Base-by-base conservation (phyloP, 106 monocot species). In the Phalaenopsis aphrodite region DNA sequence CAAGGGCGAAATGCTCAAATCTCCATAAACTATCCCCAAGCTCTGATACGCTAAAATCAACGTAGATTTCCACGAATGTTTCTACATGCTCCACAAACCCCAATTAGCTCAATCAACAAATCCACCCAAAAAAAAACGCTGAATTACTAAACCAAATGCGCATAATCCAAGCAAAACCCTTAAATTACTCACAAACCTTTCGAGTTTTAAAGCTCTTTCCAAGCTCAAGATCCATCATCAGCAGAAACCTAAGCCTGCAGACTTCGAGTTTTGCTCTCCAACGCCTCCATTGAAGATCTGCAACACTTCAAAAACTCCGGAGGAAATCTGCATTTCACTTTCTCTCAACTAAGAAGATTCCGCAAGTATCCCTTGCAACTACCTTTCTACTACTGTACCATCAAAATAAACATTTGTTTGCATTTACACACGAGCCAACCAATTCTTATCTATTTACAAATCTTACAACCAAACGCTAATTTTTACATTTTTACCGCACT, bases 11-110 rank as follows among this genome's bases (percentile, higher is more conserved):
- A 87, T 87, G 47, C 87, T 79, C 84, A 87, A 78, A 72, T 87
- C 87, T 5, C 87, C 87, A 82, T 87, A 87, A 24, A 82, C 87
- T 8, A 87, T 84, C 24, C 87, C 87, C 36, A 87, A 78, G 68
- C 87, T 87, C 71, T 87, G 84, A 61, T 84, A 87, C 17, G 87
- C 84, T 79, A 87, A 77, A 69, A 84, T 75, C 79, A 87, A 77
- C 11, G 75, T 77, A 9, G 81, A 23, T 77, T 76, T 87, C 87
- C 87, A 87, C 1, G 87, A 87, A 78, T 82, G 64, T 56, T 79
- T 84, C 87, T 87, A 78, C 42, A 83, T 38, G 48, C 55, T 77
- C 38, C 48, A 38, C 8, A 16, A 42, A 42, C 41, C 41, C 5
- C 42, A 75, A 45, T 7, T 45, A 10, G 21, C 58, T 45, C 43